Conservation (phyloP, 495 filamentous ascomycete genomes). For the Symbiotaphrina buchneri region DNA sequence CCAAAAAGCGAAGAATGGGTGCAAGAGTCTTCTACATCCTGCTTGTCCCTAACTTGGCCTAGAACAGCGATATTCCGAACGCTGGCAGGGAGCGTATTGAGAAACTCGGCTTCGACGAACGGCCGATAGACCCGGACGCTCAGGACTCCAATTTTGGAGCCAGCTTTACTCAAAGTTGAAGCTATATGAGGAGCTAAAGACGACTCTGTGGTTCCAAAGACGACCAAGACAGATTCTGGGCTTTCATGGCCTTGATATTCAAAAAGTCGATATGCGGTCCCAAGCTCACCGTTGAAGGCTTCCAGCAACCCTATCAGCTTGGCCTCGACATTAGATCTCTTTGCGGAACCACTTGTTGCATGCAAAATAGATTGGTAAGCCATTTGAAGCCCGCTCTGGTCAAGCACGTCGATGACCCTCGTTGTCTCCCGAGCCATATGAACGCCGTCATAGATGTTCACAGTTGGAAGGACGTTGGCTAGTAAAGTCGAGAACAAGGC, state of each 20-base stretch:
- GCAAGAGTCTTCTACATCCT: conserved; percentile 37
- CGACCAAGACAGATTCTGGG: conserved; percentile 62
- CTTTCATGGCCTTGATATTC: conserved; percentile 78
- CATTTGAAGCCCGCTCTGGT: conserved; percentile 42
- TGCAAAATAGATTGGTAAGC: conserved; percentile 45
- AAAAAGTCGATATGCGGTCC: conserved; percentile 77
- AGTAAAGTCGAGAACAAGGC: conserved; percentile 70
- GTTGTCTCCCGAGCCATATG: conserved; percentile 67
- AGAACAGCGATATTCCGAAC: conserved; percentile 47
- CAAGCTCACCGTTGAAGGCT: conserved; percentile 77
- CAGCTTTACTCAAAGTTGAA: conserved; percentile 41
- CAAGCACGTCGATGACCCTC: conserved; percentile 65
- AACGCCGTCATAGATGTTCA: conserved; percentile 88
- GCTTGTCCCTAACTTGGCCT: conserved; percentile 33
- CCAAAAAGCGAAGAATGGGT: conserved; percentile 66
- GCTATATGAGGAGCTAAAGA: conserved; percentile 70
- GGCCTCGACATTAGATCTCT: conserved; percentile 53
- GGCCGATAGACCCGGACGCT: conserved; percentile 86
- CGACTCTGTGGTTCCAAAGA: conserved; percentile 78
- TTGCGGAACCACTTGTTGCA: conserved; percentile 31
- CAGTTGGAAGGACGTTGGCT: conserved; percentile 54
- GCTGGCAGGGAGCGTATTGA: conserved; percentile 52
- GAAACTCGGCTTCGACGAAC: conserved; percentile 83
- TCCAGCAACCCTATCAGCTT: conserved; percentile 54
- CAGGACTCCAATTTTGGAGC: conserved; percentile 60